Percentiles rank a stretch among this genome's conserved stretches.
phyloP scores from a whole-genome alignment of 176 grass and related monocot species.

The Rhynchospora breviuscula region DNA sequence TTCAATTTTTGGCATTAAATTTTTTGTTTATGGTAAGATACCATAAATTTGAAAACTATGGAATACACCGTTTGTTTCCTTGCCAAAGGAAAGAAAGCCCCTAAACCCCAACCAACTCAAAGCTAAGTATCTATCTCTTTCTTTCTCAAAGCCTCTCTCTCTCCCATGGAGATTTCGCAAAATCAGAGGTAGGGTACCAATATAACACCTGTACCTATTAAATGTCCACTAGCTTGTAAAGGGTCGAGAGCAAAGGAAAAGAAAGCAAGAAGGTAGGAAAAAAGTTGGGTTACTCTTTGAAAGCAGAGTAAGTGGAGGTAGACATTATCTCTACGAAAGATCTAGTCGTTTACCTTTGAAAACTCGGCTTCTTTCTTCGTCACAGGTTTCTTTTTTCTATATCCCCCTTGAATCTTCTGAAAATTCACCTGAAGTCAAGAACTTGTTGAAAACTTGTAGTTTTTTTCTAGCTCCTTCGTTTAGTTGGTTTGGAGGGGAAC shows the following conservation, averaged over 20 bases:
- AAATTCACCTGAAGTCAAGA: slow-evolving; percentile 19
- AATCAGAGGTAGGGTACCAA: slow-evolving; percentile 4
- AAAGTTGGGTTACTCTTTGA: slow-evolving; percentile 10
- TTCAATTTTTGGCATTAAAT: background rate
- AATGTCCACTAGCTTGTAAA: background rate
- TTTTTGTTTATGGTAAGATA: background rate
- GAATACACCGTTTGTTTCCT: background rate
- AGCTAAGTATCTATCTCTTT: background rate
- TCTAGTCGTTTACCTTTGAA: background rate
- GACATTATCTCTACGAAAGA: slow-evolving; percentile 17
- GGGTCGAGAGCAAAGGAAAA: slow-evolving; percentile 8
- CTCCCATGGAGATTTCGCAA: slow-evolving; percentile 2
- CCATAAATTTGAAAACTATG: background rate
- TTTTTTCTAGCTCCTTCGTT: slow-evolving; percentile 5
- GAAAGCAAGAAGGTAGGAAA: slow-evolving; percentile 7
- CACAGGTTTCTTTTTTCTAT: background rate
- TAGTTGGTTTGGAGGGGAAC: slow-evolving; percentile 22
- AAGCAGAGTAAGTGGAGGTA: slow-evolving; percentile 16
- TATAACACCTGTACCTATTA: slow-evolving; percentile 3
- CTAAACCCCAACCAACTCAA: slow-evolving; percentile 6
- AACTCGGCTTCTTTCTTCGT: background rate
- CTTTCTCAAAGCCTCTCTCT: slow-evolving; percentile 2
- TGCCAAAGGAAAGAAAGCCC: background rate
- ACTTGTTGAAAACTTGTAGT: background rate
- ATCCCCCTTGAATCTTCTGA: background rate